Conservation (phyloP, 2,329 filamentous ascomycete species). For the Ceratocystis papillata region DNA sequence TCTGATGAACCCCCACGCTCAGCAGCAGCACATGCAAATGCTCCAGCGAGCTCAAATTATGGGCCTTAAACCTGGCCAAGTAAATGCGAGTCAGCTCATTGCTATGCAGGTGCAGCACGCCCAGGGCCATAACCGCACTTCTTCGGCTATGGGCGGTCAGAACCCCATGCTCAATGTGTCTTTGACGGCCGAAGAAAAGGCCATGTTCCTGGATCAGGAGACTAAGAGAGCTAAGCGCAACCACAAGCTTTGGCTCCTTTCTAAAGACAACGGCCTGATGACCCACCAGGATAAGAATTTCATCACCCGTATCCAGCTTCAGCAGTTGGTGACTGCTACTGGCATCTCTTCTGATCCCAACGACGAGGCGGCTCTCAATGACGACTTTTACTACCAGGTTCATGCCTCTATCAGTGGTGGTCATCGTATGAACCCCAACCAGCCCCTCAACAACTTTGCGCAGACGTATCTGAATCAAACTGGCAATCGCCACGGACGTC, state of each 20-base stretch:
- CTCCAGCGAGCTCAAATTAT: slow-evolving; percentile 33
- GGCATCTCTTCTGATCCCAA: slow-evolving; percentile 74
- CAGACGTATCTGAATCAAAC: slow-evolving; percentile 97
- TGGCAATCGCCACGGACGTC: slow-evolving; percentile 65
- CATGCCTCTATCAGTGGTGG: slow-evolving; percentile 88
- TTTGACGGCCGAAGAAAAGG: slow-evolving; percentile 78
- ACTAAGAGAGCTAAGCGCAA: slow-evolving; percentile 93
- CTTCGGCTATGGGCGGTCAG: slow-evolving; percentile 15
- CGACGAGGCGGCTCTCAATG: slow-evolving; percentile 67
- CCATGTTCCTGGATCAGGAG: slow-evolving; percentile 76
- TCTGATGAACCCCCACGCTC: slow-evolving; percentile 31
- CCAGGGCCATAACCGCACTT: slow-evolving; percentile 24
- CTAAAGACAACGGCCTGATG: slow-evolving; percentile 94
- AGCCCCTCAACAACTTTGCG: slow-evolving; percentile 89
- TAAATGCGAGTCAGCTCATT: slow-evolving; percentile 62
- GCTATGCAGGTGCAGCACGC: slow-evolving; percentile 30
- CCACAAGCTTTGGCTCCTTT: slow-evolving; percentile 91
- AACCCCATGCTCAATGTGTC: slow-evolving; percentile 35
- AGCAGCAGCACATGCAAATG: slow-evolving; percentile 29
- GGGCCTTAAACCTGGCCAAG: slow-evolving; percentile 39
- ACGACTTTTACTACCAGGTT: slow-evolving; percentile 98
- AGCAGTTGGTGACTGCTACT: slow-evolving; percentile 87
- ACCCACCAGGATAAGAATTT: slow-evolving; percentile 99
- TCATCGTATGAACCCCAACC: slow-evolving; percentile 79
- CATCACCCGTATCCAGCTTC: slow-evolving; percentile 92